phyloP scores from a whole-genome alignment of 495 filamentous ascomycete genomes.

The Xylaria nigripes region DNA sequence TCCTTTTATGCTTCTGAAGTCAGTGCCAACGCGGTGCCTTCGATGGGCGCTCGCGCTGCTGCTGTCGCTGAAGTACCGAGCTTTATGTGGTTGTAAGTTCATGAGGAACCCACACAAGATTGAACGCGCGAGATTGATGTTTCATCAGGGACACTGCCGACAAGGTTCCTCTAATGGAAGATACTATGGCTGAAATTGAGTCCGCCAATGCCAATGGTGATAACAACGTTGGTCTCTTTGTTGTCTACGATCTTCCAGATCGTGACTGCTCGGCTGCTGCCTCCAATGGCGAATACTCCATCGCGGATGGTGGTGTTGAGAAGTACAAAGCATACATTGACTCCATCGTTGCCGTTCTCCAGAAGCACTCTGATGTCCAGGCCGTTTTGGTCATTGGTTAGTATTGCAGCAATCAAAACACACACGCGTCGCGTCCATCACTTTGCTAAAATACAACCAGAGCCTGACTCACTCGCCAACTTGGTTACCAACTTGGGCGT shows the following conservation, averaged over 20 bases:
- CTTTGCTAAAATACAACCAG: slow-evolving; percentile 13
- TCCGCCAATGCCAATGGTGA: slow-evolving; percentile 42
- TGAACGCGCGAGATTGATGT: slow-evolving; percentile 2
- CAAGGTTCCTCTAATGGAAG: slow-evolving; percentile 42
- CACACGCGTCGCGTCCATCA: background rate
- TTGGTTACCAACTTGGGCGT: slow-evolving; percentile 55
- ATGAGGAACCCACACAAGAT: background rate
- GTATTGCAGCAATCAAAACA: background rate
- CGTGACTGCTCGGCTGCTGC: slow-evolving; percentile 56
- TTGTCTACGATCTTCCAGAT: slow-evolving; percentile 58
- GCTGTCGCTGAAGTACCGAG: slow-evolving; percentile 47
- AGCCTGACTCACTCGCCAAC: slow-evolving; percentile 62
- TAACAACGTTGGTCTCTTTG: slow-evolving; percentile 30
- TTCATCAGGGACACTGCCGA: slow-evolving; percentile 33
- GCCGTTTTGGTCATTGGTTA: slow-evolving; percentile 21
- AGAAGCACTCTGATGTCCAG: slow-evolving; percentile 29
- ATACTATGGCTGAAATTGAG: slow-evolving; percentile 41
- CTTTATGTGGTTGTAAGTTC: slow-evolving; percentile 50
- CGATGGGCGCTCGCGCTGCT: slow-evolving; percentile 35
- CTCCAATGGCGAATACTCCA: slow-evolving; percentile 52
- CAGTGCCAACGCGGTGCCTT: slow-evolving; percentile 42
- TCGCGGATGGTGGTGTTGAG: slow-evolving; percentile 44
- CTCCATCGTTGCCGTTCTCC: slow-evolving; percentile 25
- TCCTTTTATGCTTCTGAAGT: slow-evolving; percentile 52
- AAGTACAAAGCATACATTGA: slow-evolving; percentile 58